phyloP scores from a whole-genome alignment of 1,284 basidiomycete species.

The Farysia itapuensis region DNA sequence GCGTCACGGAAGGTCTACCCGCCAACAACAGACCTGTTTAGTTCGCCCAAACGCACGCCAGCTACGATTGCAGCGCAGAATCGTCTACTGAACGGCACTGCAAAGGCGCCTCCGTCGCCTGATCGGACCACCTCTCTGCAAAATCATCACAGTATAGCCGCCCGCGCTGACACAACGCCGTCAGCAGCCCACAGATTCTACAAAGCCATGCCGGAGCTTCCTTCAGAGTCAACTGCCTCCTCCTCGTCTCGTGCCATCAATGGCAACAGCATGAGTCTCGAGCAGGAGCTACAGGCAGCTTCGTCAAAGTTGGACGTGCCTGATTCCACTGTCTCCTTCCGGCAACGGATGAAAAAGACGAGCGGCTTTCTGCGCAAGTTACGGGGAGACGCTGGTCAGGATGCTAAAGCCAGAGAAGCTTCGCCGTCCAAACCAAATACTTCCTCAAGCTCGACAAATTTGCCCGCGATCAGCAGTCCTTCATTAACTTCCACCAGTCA shows the following conservation, averaged over 20 bases:
- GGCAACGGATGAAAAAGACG: slow-evolving; percentile 53
- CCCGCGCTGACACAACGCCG: slow-evolving; percentile 1
- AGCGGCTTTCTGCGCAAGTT: slow-evolving; percentile 48
- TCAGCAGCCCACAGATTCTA: slow-evolving; percentile 4
- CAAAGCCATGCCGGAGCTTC: slow-evolving; percentile 8
- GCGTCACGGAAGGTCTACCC: neutral
- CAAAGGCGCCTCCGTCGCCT: slow-evolving; percentile 13
- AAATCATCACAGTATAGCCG: neutral
- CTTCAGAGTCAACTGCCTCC: neutral
- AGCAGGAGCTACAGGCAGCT: slow-evolving; percentile 20
- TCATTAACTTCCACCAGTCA: neutral
- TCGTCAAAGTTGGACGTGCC: slow-evolving; percentile 9
- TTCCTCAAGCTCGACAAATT: slow-evolving; percentile 1
- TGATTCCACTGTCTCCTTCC: too few species aligned
- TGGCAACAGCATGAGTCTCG: slow-evolving; percentile 29
- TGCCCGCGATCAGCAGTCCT: slow-evolving; percentile 1
- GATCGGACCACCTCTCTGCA: slow-evolving; percentile 29
- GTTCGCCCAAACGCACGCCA: neutral
- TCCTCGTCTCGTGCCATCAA: slow-evolving; percentile 5
- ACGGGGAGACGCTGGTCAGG: slow-evolving; percentile 10
- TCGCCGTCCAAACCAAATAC: neutral
- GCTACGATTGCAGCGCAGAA: too few species aligned
- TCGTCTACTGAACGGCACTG: neutral
- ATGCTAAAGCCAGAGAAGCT: neutral
- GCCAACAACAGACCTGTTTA: neutral